A percentile compares a stretch with the other conserved stretches of the same genome.
Conservation (phyloP, 1,284 basidiomycete species). For the Cryptococcus sp. region DNA sequence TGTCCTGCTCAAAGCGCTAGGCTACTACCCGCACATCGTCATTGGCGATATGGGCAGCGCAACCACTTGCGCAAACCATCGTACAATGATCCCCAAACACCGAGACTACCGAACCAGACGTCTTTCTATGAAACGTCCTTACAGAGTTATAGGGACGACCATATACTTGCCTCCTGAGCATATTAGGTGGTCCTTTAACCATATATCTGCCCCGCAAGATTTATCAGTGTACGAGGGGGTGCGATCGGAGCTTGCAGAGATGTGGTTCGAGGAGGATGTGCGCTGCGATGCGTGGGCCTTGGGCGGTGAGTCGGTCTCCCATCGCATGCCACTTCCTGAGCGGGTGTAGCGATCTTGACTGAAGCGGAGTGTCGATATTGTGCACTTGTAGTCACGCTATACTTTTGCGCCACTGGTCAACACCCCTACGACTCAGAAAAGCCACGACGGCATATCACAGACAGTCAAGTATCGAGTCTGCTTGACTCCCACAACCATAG, state of each 20-base stretch:
- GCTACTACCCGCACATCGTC: slow-evolving; percentile 75
- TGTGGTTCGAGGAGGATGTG: slow-evolving; percentile 25
- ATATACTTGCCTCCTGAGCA: slow-evolving; percentile 28
- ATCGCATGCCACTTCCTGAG: not conserved
- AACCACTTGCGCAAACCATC: not conserved
- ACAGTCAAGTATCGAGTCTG: no score
- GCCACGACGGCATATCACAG: no score
- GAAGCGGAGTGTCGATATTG: no score
- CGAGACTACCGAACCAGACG: not conserved
- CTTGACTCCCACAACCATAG: no score
- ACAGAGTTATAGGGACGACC: slow-evolving; percentile 14
- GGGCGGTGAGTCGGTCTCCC: slow-evolving; percentile 27
- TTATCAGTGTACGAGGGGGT: slow-evolving; percentile 1
- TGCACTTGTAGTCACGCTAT: slow-evolving; percentile 13
- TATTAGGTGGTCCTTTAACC: slow-evolving; percentile 11
- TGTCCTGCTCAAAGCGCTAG: slow-evolving; percentile 70
- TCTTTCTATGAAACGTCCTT: no score
- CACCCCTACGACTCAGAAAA: slow-evolving; percentile 11
- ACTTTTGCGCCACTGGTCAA: not conserved
- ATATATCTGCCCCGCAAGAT: not conserved
- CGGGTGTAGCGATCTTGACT: not conserved
- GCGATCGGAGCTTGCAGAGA: slow-evolving; percentile 13
- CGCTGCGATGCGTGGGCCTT: slow-evolving; percentile 28
- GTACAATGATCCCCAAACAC: not conserved
- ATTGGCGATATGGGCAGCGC: slow-evolving; percentile 77